phyloP scores from a whole-genome alignment of 2,329 filamentous ascomycete genomes.

The Arthroderma uncinatum region DNA sequence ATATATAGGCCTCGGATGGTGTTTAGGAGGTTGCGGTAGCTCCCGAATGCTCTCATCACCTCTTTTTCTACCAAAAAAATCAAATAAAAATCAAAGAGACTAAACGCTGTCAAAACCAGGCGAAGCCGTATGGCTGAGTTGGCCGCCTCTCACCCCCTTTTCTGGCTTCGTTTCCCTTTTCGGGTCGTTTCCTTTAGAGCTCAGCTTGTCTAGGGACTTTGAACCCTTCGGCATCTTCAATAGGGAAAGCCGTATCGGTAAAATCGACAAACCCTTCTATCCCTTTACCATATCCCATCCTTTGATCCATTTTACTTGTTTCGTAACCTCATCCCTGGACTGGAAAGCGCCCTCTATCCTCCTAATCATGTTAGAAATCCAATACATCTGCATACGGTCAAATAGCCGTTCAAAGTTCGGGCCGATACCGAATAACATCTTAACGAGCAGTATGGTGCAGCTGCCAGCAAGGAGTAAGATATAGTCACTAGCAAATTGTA shows the following conservation, averaged over 20 bases:
- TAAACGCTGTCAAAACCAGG: too few species aligned
- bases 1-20: too few species aligned
- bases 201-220: neutral
- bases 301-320: neutral
- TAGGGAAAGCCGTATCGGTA: neutral
- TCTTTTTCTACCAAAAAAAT: too few species aligned
- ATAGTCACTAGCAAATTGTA: neutral
- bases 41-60: too few species aligned
- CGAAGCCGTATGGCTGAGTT: too few species aligned
- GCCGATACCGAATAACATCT: neutral
- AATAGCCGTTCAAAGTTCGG: neutral
- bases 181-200: neutral
- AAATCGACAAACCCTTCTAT: neutral
- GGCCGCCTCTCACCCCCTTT: too few species aligned
- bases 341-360: neutral
- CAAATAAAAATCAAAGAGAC: too few species aligned
- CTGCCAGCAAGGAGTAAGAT: neutral
- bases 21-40: too few species aligned
- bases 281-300: neutral
- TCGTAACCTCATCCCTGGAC: neutral
- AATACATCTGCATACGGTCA: neutral
- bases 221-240: neutral
- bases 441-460: neutral
- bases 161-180: neutral
- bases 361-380: slow-evolving; percentile 3